Conservation (phyloP, 2,329 filamentous ascomycete genomes). For the Alternaria solani region DNA sequence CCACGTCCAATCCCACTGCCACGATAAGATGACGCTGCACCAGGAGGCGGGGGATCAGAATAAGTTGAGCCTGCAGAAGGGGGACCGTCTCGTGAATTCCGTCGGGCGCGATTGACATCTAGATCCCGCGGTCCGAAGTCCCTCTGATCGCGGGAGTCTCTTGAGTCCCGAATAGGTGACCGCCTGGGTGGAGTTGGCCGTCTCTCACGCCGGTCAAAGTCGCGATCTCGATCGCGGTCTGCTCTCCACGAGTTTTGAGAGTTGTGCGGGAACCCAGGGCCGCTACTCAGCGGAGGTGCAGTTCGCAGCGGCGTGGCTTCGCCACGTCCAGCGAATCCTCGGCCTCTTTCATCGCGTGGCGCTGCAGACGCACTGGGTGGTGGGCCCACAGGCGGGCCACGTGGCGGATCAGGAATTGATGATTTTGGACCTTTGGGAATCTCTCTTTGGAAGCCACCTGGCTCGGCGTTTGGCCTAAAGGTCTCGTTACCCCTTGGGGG, state of each 20-base stretch:
- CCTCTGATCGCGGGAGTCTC: constrained; percentile 70
- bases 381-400: constrained; percentile 47
- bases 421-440: constrained; percentile 85
- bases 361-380: constrained; percentile 46
- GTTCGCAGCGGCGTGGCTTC: constrained; percentile 69
- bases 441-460: constrained; percentile 57
- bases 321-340: constrained; percentile 65
- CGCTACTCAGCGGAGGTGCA: constrained; percentile 59
- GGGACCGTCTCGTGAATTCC: constrained; percentile 76
- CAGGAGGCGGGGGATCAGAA: constrained; percentile 69
- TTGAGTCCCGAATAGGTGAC: constrained; percentile 66
- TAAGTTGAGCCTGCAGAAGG: constrained; percentile 74
- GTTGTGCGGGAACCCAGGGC: constrained; percentile 32
- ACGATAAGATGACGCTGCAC: constrained; percentile 59
- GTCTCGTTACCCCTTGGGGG: constrained; percentile 56
- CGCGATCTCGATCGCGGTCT: constrained; percentile 58
- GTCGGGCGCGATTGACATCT: constrained; percentile 71
- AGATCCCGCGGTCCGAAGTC: constrained; percentile 68
- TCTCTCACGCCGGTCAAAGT: constrained; percentile 64
- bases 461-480: constrained; percentile 40
- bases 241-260: constrained; percentile 65
- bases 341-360: constrained; percentile 65
- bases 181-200: constrained; percentile 69
- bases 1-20: constrained; percentile 62
- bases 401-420: constrained; percentile 72